A percentile compares a stretch with the other conserved stretches of the same genome.
phyloP scores from a whole-genome alignment of 2,329 filamentous ascomycete genomes.

The Colletotrichum caudatum region DNA sequence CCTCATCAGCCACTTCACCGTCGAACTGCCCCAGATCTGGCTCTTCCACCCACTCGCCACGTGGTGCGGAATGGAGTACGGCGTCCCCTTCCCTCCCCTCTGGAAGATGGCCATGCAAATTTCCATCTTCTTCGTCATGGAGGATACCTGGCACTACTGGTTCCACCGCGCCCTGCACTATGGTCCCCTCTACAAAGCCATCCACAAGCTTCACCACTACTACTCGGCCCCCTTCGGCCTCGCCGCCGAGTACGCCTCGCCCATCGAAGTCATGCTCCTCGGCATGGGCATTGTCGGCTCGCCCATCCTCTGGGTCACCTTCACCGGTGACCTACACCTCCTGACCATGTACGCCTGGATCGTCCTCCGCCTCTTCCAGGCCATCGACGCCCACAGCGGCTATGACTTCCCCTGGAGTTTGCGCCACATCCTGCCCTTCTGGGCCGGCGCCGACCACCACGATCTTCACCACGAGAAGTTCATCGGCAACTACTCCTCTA shows the following conservation, averaged over 20 bases:
- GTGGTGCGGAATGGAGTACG: constrained; percentile 88
- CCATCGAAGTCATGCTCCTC: constrained; percentile 95
- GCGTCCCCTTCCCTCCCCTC: constrained; percentile 87
- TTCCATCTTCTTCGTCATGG: constrained; percentile 91
- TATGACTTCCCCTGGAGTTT: constrained; percentile 99
- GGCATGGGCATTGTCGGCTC: constrained; percentile 86
- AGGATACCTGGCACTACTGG: constrained; percentile 99
- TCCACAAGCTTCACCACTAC: constrained; percentile 99
- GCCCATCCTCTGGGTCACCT: constrained; percentile 84
- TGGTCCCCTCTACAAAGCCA: constrained; percentile 92
- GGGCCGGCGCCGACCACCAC: constrained; percentile 97
- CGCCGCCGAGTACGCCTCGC: constrained; percentile 96
- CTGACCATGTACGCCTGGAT: constrained; percentile 99
- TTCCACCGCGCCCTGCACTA: constrained; percentile 93
- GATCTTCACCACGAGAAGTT: constrained; percentile 98
- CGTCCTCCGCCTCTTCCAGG: constrained; percentile 90
- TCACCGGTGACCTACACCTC: constrained; percentile 91
- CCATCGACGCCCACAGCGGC: constrained; percentile 96
- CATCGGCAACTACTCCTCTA: constrained; percentile 97
- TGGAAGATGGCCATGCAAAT: constrained; percentile 94
- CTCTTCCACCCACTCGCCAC: constrained; percentile 97
- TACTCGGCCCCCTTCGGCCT: constrained; percentile 98
- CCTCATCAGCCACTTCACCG: constrained; percentile 94
- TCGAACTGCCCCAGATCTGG: constrained; percentile 98
- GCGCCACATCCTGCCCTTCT: constrained; percentile 96